Evolutionary conservation across 2,329 filamentous ascomycete genomes (phyloP).

Genomic region (Aurifilum marmelostoma): DNA sequence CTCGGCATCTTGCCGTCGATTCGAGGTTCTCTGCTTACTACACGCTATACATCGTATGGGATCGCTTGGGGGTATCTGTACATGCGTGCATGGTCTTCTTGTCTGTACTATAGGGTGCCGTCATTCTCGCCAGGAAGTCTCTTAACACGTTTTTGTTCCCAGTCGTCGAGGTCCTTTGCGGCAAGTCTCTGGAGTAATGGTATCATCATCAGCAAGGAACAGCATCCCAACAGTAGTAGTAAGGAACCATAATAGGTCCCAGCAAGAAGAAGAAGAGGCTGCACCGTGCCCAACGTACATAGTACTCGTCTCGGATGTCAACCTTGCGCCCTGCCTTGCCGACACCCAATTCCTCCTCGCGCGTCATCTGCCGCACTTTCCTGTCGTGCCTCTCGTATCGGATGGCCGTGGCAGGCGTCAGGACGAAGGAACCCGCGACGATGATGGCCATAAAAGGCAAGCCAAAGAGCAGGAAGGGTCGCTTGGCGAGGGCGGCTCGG

Average conservation of each 20-base stretch:
- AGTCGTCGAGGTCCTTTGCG: constrained; percentile 89
- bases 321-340: constrained; percentile 71
- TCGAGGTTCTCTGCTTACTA: background rate
- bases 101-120: constrained; percentile 63
- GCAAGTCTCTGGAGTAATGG: constrained; percentile 65
- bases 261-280: background rate
- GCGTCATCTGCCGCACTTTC: constrained; percentile 81
- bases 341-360: constrained; percentile 84
- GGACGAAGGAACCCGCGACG: constrained; percentile 87
- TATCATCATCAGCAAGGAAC: constrained; percentile 8
- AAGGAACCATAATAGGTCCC: background rate
- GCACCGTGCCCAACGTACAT: constrained; percentile 57
- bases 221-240: background rate
- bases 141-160: constrained; percentile 96
- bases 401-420: constrained; percentile 91
- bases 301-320: constrained; percentile 85
- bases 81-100: background rate
- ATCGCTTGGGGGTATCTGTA: background rate
- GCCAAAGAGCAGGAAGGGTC: constrained; percentile 91
- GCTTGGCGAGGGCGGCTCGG: constrained; percentile 72
- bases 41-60: constrained; percentile 1
- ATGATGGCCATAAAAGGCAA: constrained; percentile 91
- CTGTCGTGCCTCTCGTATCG: constrained; percentile 93
- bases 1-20: background rate
- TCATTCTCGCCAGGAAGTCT: constrained; percentile 88